Base-by-base conservation (phyloP, 208 protist species). In the Wallacemonas sp. region DNA sequence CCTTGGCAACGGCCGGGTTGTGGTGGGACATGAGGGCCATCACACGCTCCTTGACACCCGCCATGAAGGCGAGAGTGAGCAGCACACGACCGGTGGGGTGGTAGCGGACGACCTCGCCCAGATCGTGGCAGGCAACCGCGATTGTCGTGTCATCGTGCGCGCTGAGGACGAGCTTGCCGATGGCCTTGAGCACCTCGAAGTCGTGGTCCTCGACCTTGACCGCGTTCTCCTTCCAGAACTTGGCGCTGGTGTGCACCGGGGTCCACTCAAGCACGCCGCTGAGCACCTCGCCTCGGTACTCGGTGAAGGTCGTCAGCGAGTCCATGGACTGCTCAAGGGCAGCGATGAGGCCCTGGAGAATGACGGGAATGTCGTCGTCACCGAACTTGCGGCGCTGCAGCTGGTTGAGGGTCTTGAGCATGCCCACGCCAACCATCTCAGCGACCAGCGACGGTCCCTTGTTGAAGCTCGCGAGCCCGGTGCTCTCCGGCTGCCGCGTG, bases 191-290 rank as follows among this genome's bases (percentile, higher is more conserved):
- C 23, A 97, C 87, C 55, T 95, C 87, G 76, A 92, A 98, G 54
- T 90, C 72, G 75, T 97, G 89, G 41, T 83, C 80, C 61, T 97
- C 95, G 26, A 98, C 90, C 27, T 95, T 82, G 49, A 77, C 74
- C 30, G 83, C 78, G 67, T 97, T 97, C 60, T 98, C 90, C 61
- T 88, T 90, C 93, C 95, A 98, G 72, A 98, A 98, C 75, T 98
- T 97, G 11, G 76, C 81, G 67, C 81, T 93, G 9, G 85, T 97
- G 80, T 98, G 95, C 39, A 97, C 90, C 11, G 94, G 94, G 3
- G 84, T 92, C 93, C 93, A 98, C 71, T 97, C 90, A 8, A 97
- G 85, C 30, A 78, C 63, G 26, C 84, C 88, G 46, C 78, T 92
- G 36, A 94, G 78, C 32, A 98, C 88, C 71, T 98, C 94, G 39